Evolutionary conservation across 2,329 filamentous ascomycete species (phyloP).

Genomic region (Phoma sp.): DNA sequence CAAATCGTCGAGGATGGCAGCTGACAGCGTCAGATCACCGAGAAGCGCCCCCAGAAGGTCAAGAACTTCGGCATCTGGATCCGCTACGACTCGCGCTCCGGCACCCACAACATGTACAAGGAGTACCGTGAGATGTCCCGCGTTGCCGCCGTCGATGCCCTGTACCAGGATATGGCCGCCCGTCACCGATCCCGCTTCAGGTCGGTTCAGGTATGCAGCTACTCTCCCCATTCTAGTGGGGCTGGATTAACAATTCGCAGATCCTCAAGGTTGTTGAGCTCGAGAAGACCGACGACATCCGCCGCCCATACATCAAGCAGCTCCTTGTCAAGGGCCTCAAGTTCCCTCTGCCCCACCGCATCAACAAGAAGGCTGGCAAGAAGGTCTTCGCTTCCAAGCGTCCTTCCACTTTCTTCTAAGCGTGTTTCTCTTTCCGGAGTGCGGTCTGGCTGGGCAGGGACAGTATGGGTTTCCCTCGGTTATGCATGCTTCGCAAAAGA

Average conservation of each 20-base stretch:
- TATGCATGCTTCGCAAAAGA: conserved; percentile 52
- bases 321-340: conserved; percentile 92
- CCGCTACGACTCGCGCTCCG: conserved; percentile 99
- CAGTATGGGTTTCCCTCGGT: conserved; percentile 50
- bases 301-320: conserved; percentile 99
- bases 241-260: conserved; percentile 56
- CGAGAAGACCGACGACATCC: conserved; percentile 92
- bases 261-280: conserved; percentile 98
- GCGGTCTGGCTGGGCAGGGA: conserved; percentile 49
- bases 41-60: conserved; percentile 99
- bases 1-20: not conserved
- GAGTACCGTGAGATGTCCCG: conserved; percentile 99
- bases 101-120: conserved; percentile 99
- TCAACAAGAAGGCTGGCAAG: conserved; percentile 81
- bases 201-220: conserved; percentile 88
- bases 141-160: conserved; percentile 91
- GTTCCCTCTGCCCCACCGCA: conserved; percentile 98
- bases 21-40: conserved; percentile 73
- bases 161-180: conserved; percentile 99
- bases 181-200: conserved; percentile 98
- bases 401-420: conserved; percentile 97
- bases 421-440: conserved; percentile 51
- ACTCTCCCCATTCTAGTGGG: not conserved
- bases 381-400: conserved; percentile 93
- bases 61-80: conserved; percentile 99